Percentiles rank a stretch among this genome's conserved stretches.
Conservation (phyloP, 768 basidiomycete genomes). For the Lentinus tigrinus region DNA sequence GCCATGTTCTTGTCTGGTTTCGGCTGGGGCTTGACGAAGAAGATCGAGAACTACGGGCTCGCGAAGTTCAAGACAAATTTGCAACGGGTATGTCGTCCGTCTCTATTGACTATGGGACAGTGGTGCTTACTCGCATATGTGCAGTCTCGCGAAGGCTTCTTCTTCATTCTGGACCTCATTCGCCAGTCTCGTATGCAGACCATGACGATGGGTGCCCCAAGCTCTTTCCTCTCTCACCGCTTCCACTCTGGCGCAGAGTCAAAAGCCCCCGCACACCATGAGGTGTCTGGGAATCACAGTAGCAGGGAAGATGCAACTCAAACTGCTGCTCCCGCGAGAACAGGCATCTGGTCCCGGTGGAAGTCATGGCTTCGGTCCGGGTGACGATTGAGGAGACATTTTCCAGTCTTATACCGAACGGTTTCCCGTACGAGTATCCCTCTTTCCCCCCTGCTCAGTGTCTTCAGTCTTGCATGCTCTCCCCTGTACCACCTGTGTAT, state of each 20-base stretch:
- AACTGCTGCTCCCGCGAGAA: slow-evolving; percentile 2
- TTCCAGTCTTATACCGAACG: not conserved
- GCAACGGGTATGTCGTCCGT: slow-evolving; percentile 58
- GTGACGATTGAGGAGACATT: slow-evolving; percentile 2
- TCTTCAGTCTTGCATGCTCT: slow-evolving; percentile 11
- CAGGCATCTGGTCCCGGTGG: slow-evolving; percentile 39
- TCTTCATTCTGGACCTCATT: slow-evolving; percentile 73
- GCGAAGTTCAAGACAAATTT: slow-evolving; percentile 85
- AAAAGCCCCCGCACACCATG: slow-evolving; percentile 5
- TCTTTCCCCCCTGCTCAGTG: not conserved
- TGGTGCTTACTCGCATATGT: slow-evolving; percentile 8
- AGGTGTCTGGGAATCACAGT: slow-evolving; percentile 1
- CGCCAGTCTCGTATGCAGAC: slow-evolving; percentile 73
- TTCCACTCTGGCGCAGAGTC: slow-evolving; percentile 9
- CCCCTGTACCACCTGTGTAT: slow-evolving; percentile 18
- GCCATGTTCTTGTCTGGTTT: slow-evolving; percentile 86
- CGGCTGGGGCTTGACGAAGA: slow-evolving; percentile 86
- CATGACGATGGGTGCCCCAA: slow-evolving; percentile 42
- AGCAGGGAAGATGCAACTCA: not conserved
- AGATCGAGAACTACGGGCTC: slow-evolving; percentile 84
- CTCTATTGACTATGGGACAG: slow-evolving; percentile 6
- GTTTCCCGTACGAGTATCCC: not conserved
- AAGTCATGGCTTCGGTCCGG: slow-evolving; percentile 40
- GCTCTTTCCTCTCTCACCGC: slow-evolving; percentile 28
- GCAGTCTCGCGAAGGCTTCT: slow-evolving; percentile 86